A percentile compares a stretch with the other conserved stretches of the same genome.
Conservation (phyloP, 345 rosid genomes). For the Firmiana major region DNA sequence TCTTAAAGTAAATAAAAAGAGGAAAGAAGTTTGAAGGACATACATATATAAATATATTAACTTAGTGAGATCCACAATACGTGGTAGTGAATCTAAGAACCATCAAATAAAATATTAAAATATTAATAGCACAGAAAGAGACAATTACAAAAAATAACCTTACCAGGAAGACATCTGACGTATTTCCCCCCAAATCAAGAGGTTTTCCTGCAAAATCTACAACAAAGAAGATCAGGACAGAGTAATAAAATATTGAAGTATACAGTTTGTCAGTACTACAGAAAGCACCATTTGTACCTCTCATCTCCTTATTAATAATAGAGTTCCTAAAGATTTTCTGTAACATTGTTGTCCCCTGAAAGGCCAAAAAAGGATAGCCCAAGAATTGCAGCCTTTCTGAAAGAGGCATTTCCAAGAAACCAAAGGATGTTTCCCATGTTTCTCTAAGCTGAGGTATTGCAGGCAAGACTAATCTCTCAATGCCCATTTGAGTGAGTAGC, state of each 20-base stretch:
- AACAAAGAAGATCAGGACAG: neutral
- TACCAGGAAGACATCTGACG: neutral
- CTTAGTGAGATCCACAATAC: neutral
- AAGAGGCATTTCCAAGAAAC: conserved; percentile 39
- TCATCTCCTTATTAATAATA: neutral
- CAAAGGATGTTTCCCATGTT: conserved; percentile 49
- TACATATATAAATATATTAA: too few species aligned
- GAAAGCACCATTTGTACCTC: conserved; percentile 4
- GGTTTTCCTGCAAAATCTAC: conserved; percentile 1
- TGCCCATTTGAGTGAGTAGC: conserved; percentile 33
- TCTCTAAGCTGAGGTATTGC: conserved; percentile 36
- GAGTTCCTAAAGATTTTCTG: conserved; percentile 28
- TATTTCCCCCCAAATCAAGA: conserved; percentile 5
- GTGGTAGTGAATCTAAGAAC: neutral
- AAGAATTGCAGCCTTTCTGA: conserved; percentile 37
- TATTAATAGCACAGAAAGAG: neutral
- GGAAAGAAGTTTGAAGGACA: neutral
- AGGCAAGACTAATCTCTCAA: conserved; percentile 46
- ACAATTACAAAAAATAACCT: neutral
- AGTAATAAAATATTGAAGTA: neutral
- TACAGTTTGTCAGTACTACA: neutral
- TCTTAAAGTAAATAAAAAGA: neutral
- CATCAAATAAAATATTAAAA: neutral
- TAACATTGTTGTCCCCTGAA: conserved; percentile 47
- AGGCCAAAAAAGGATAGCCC: conserved; percentile 40